A percentile compares a stretch with the other conserved stretches of the same genome.
These are phyloP conservation scores for Batrachochytrium dendrobatidis DNA, from an alignment of 371 early-diverging fungal species.

Conservation along the genomic window DNA sequence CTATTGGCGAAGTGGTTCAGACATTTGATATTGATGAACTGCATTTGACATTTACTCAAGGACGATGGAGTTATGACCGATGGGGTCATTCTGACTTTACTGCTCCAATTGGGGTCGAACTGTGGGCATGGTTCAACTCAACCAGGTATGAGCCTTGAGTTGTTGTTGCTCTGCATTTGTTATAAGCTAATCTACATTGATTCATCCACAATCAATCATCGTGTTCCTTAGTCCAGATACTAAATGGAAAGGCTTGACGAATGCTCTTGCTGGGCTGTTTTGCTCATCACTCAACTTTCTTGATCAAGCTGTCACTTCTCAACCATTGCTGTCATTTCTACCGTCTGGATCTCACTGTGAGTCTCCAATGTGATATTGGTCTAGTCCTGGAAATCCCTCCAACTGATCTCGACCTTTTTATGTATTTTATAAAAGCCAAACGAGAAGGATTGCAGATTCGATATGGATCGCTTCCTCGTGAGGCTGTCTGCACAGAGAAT, in stretches of 20 bases:
- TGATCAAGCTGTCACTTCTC: conserved; percentile 67
- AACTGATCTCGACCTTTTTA: background rate
- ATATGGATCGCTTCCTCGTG: conserved; percentile 78
- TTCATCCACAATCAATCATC: background rate
- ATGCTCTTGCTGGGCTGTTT: conserved; percentile 84
- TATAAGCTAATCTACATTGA: background rate
- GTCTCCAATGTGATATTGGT: conserved; percentile 1
- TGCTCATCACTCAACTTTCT: conserved; percentile 94
- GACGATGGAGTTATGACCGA: conserved; percentile 71
- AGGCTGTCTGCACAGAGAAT: conserved; percentile 95
- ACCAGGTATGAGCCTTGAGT: conserved; percentile 32
- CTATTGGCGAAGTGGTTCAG: conserved; percentile 76
- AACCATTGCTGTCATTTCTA: conserved; percentile 60
- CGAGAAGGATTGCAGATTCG: conserved; percentile 35
- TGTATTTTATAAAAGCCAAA: background rate
- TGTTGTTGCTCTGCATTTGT: background rate
- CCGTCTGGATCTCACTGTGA: conserved; percentile 9
- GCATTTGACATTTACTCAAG: conserved; percentile 84
- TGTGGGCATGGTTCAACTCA: conserved; percentile 71
- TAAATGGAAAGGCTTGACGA: conserved; percentile 81
- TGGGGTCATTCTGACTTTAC: conserved; percentile 66
- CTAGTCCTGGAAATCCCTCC: too few species aligned
- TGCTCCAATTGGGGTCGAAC: conserved; percentile 67
- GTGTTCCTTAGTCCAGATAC: conserved; percentile 43
- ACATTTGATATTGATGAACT: conserved; percentile 66